Evolutionary conservation across 1,284 basidiomycete genomes (phyloP), one percentile per base, ranked within the genome.

Genomic region (Tetrapyrgos nigripes): DNA sequence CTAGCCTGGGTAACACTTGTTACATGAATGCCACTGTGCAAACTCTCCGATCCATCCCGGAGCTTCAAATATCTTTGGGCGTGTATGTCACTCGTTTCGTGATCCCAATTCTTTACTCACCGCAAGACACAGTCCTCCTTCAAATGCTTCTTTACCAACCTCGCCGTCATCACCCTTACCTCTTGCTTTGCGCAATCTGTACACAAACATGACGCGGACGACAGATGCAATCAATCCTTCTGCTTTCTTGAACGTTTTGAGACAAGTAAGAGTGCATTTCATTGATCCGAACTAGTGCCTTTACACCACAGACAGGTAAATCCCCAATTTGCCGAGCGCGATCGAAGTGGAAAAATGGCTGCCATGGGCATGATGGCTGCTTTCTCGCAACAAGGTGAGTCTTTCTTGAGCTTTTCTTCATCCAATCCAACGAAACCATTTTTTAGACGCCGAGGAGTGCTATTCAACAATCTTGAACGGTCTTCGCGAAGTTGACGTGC

Each of bases 21-120:
- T 98, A 98, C 75, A 93, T 98, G 87, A 98, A 98, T 70, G 89
- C 97, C 5, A 96, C 94, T 0, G 80, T 99, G 2, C 97, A 99
- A 77, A 91, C 94, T 14, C 82, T 99, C 62, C 89, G 94, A 19
- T 88, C 91, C 2, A 92, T 99, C 55, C 95, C 96, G 0, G 94
- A 98, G 68, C 82, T 99, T 1, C 89, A 92, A 66, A 72, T 78
- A 1, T 89, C 92, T 1, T 79, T 97, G 21, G 73, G 73, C 62
- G 73, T 74, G 87, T 91, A 21, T 48, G 57, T 46, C 24, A n/a
- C 51, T 9, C 33, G 19, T 14, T 47, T 26, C 23, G 28, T 27
- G 37, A 14, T 21, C 8, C 28, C 27, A n/a, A 44, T 24, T 48
- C 31, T 46, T 23, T 52, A 50, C 33, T 33, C 4, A 48, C 57